phyloP scores from a whole-genome alignment of 1,284 basidiomycete genomes.

The Athelia sp. region DNA sequence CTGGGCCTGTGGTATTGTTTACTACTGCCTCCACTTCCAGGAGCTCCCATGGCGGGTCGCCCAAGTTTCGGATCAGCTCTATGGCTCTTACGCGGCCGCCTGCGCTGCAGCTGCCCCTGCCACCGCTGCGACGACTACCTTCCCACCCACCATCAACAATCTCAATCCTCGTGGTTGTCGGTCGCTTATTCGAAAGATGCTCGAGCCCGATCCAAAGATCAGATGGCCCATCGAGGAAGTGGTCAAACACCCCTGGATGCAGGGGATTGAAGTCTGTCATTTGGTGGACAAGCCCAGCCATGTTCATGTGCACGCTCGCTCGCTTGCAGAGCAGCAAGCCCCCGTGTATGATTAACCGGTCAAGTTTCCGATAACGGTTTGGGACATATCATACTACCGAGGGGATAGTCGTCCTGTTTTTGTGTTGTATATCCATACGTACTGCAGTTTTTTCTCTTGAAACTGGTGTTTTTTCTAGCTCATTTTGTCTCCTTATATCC shows the following conservation, averaged over 20 bases:
- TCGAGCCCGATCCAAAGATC: conserved; percentile 88
- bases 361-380: no score
- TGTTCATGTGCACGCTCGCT: conserved; percentile 60
- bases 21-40: conserved; percentile 97
- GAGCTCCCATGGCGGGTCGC: conserved; percentile 97
- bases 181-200: conserved; percentile 87
- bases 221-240: conserved; percentile 85
- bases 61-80: conserved; percentile 80
- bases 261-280: conserved; percentile 74
- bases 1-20: conserved; percentile 96
- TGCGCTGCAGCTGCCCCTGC: conserved; percentile 40
- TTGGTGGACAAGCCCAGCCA: conserved; percentile 54
- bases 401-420: no score
- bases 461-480: no score
- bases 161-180: conserved; percentile 85
- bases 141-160: conserved; percentile 82
- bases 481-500: no score
- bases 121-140: conserved; percentile 35
- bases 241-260: conserved; percentile 80
- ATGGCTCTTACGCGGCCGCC: conserved; percentile 76
- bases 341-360: background rate
- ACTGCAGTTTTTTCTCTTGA: no score
- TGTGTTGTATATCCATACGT: no score
- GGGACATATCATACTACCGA: no score
- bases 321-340: conserved; percentile 28